Evolutionary conservation across 176 grass and related monocot species (phyloP), one percentile per base, ranked within the genome.

Genomic region (Raddia guianensis): DNA sequence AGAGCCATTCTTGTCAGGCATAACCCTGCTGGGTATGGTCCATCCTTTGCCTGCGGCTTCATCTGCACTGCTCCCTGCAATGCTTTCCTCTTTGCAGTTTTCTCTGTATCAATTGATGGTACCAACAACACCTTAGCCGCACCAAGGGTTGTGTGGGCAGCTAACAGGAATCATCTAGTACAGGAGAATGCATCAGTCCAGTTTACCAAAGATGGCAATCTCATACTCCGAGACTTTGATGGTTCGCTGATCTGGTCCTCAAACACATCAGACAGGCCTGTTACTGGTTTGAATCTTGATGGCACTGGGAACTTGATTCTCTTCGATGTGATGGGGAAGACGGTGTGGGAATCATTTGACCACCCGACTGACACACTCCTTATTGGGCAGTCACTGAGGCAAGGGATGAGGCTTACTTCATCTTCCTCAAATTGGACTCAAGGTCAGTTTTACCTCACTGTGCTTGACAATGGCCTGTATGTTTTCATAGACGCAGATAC

Each of bases 241-340:
- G 83, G 80, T 2, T 77, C 66, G 0, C 18, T 64, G n/a, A 80
- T 89, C 33, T 94, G 89, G 89, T 89, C 72, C 20, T 87, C 89
- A 3, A 70, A 87, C 52, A 84, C 92, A 58, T 53, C 80, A 12
- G 76, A 49, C 48, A 81, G 62, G 12, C 49, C 43, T 3, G 67
- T 87, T n/a, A 72, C 8, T 8, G 92, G 86, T 12, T 44, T 89
- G 60, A 94, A 82, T 60, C 82, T 94, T 49, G 77, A 79, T n/a
- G 71, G 46, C 9, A 68, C 73, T 4, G 92, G 89, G 10, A 91
- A 91, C 49, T 62, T 91, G 89, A 85, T 91, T 70, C 92, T 94
- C 62, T 91, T 82, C 8, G 56, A 91, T 8, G 9, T 54, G 47
- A 59, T 83, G 42, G 81, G 80, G 80, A 79, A 75, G 80, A 78